Evolutionary conservation across 495 filamentous ascomycete genomes (phyloP), one percentile per base, ranked within the genome.

Genomic region (Pyronema domesticum): DNA sequence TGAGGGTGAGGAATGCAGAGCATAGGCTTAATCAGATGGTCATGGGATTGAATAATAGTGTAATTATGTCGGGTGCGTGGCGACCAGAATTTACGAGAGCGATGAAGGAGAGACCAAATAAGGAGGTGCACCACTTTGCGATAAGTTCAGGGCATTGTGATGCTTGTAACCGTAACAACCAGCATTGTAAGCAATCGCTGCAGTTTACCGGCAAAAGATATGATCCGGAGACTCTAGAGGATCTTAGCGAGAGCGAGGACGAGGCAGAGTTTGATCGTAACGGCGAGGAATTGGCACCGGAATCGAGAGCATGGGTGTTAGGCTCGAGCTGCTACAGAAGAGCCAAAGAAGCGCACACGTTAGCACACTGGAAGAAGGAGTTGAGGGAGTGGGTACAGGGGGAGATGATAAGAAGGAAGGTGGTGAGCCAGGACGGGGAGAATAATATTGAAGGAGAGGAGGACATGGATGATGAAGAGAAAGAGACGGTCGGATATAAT

Each of bases 281-380:
- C 46, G 52, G 42, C 2, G 43, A 54, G 10, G 52, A 45, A 40
- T n/a, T 53, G 14, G 7, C 13, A 1, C 35, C 35, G 7, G 50
- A 53, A 33, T n/a, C 10, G 1, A 55, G n/a, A 7, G 17, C 39
- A 6, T 62, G 54, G 18, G 50, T 51, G 23, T 36, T 62, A 3
- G 60, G 60, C 10, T 35, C 55, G 1, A 14, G 50, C 14, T 62
- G 60, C 34, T 47, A 51, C 39, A 37, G 37, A 6, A 55, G 60
- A 35, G 51, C 59, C 10, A 34, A 46, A 15, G 53, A 55, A 40
- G 23, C 51, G 1, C 60, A 63, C 34, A 43, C 46, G 10, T 58
- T 63, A 13, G 55, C 56, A 33, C 60, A 63, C 37, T 63, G 60
- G 60, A 61, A 58, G 36, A 63, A 63, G 37, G 44, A 58, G 7